A percentile compares a stretch with the other conserved stretches of the same genome.
phyloP scores from a whole-genome alignment of 768 basidiomycete species.

The Trametopsis cervina region DNA sequence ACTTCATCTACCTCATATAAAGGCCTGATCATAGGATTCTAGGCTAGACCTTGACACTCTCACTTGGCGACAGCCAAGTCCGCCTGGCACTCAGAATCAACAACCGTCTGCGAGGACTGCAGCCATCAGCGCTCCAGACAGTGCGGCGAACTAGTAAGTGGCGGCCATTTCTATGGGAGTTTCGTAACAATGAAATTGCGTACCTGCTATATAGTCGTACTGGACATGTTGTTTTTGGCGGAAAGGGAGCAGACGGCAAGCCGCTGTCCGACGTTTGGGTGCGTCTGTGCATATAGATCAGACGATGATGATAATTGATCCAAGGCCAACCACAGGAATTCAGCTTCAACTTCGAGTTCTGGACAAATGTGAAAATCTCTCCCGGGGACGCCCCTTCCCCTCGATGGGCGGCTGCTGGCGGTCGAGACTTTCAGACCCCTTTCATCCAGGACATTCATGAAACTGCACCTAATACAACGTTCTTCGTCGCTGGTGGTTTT shows the following conservation, averaged over 20 bases:
- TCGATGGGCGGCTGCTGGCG: constrained; percentile 69
- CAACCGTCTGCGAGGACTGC: constrained; percentile 59
- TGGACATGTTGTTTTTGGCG: constrained; percentile 70
- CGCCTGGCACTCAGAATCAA: constrained; percentile 39
- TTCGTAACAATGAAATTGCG: constrained; percentile 11
- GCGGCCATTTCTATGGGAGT: constrained; percentile 4
- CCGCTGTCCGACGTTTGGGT: constrained; percentile 74
- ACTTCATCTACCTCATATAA: no score
- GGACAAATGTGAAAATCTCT: constrained; percentile 53
- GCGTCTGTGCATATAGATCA: constrained; percentile 20
- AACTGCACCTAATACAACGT: constrained; percentile 60
- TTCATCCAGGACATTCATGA: constrained; percentile 34
- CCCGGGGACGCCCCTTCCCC: constrained; percentile 45
- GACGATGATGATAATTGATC: neutral
- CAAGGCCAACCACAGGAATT: constrained; percentile 47
- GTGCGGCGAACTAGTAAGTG: constrained; percentile 77
- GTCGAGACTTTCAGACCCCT: constrained; percentile 50
- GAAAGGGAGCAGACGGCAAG: constrained; percentile 45
- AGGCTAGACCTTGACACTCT: constrained; percentile 60
- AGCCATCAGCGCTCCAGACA: constrained; percentile 59
- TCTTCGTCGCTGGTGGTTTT: constrained; percentile 69
- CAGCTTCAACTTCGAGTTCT: constrained; percentile 71
- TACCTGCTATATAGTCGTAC: constrained; percentile 42
- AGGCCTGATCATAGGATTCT: neutral
- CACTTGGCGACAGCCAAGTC: constrained; percentile 51